phyloP scores from a whole-genome alignment of 768 basidiomycete genomes.

The Suillus subluteus region DNA sequence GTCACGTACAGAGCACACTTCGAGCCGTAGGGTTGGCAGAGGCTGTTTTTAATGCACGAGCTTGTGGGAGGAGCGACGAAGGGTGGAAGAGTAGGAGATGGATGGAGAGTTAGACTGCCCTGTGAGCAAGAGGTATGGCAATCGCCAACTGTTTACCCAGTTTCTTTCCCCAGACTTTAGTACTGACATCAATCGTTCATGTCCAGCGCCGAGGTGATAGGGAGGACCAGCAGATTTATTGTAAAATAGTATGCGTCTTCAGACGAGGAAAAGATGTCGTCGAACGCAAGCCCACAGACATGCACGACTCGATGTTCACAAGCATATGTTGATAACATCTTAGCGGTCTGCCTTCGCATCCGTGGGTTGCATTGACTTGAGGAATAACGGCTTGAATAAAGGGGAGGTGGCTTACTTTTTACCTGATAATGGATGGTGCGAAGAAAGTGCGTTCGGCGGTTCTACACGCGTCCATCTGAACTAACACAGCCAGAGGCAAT shows the following conservation, averaged over 20 bases:
- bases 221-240: conserved; percentile 95
- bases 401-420: not conserved
- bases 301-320: conserved; percentile 90
- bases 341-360: conserved; percentile 83
- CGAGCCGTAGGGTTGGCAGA: conserved; percentile 80
- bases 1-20: conserved; percentile 41
- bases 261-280: conserved; percentile 85
- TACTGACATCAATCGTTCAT: conserved; percentile 64
- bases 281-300: conserved; percentile 71
- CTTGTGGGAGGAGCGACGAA: conserved; percentile 78
- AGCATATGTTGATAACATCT: conserved; percentile 74
- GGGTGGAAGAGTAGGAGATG: conserved; percentile 71
- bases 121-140: conserved; percentile 67
- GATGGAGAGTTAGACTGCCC: no score
- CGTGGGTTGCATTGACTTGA: conserved; percentile 38
- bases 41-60: conserved; percentile 91
- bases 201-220: conserved; percentile 72
- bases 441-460: not conserved
- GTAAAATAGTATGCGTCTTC: conserved; percentile 84
- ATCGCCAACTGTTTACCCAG: not conserved
- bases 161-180: not conserved
- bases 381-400: not conserved
- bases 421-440: not conserved
- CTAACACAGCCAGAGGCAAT: not conserved
- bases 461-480: not conserved